Percentiles rank a stretch among this genome's conserved stretches.
These are phyloP conservation scores for Globisporangium radiosum DNA, from an alignment of 352 stramenopile species.

Conservation along the genomic window DNA sequence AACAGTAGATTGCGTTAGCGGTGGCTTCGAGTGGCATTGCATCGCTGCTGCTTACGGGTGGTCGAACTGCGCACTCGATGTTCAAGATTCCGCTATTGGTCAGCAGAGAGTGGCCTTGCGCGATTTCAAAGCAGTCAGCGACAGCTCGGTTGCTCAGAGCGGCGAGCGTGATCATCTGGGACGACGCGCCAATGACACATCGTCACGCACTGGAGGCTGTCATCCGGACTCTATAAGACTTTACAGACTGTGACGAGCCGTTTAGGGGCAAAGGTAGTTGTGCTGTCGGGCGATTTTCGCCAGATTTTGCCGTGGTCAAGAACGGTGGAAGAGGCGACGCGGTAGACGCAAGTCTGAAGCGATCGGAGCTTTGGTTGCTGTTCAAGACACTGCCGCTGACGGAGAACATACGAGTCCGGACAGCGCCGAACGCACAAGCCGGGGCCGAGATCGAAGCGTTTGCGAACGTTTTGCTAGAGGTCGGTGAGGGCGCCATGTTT, in stretches of 20 bases:
- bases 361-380: conserved; percentile 3
- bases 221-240: conserved; percentile 15
- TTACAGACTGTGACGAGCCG: conserved; percentile 9
- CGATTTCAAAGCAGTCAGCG: conserved; percentile 16
- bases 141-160: conserved; percentile 9
- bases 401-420: background rate
- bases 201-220: conserved; percentile 17
- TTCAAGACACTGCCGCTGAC: background rate
- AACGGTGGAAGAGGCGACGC: background rate
- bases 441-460: background rate
- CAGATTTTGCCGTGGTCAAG: conserved; percentile 19
- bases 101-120: conserved; percentile 9
- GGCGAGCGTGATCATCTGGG: conserved; percentile 10
- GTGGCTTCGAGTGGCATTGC: conserved; percentile 27
- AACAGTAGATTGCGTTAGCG: conserved; percentile 15
- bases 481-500: background rate
- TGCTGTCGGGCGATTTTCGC: conserved; percentile 18
- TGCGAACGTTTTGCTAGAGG: background rate
- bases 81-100: conserved; percentile 24
- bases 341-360: conserved; percentile 12
- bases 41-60: conserved; percentile 19
- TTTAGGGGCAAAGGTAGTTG: conserved; percentile 24
- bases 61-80: conserved; percentile 22
- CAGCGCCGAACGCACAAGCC: background rate
- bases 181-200: conserved; percentile 11